Base-by-base conservation (phyloP, 345 rosid genomes). In the Eucalyptus pauciflora region DNA sequence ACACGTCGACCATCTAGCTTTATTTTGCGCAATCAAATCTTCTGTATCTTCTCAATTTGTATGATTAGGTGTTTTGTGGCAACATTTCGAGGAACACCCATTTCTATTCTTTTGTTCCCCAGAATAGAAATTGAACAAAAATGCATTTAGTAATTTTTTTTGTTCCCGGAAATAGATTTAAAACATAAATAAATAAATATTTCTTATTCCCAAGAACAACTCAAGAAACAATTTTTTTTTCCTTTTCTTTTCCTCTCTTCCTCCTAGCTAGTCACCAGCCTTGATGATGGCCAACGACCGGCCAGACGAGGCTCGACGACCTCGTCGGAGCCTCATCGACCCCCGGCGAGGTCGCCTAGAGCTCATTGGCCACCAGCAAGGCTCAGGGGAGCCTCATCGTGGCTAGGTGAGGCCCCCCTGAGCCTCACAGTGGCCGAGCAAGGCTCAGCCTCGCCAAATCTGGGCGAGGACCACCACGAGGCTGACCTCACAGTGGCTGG, bases 121-220 rank as follows among this genome's bases (percentile, higher is more conserved):
- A 1, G 0, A 52, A 17, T 0, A 16, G 0, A 52, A 52, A 18
- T 18, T 3, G 56, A 52, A 7, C 0, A 18, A 0, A 18, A 52
- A 8, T 0, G 4, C 10, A 0, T 20, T 18, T 8, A 1, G 10
- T 52, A 52, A 52, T n/a, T 52, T 52, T 18, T 52, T 52, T 52
- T 7, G 1, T 52, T 52, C 1, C 7, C 2, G 4, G 4, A 0
- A 52, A 52, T 52, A 52, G 1, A 52, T 52, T 52, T 52, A 18
- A 52, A 52, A 52, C 0, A 52, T 0, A 1, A 52, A 52, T 4
- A 52, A 52, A 52, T 33, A 33, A 33, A 33, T n/a, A n/a, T n/a
- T n/a, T n/a, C n/a, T n/a, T n/a, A n/a, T n/a, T n/a, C n/a, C n/a
- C n/a, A n/a, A n/a, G 33, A 33, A 33, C 56, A 52, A 18, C 56